A percentile compares a stretch with the other conserved stretches of the same genome.
Evolutionary conservation across 2,329 filamentous ascomycete genomes (phyloP).

Genomic region (Sclerotiophoma versabilis): DNA sequence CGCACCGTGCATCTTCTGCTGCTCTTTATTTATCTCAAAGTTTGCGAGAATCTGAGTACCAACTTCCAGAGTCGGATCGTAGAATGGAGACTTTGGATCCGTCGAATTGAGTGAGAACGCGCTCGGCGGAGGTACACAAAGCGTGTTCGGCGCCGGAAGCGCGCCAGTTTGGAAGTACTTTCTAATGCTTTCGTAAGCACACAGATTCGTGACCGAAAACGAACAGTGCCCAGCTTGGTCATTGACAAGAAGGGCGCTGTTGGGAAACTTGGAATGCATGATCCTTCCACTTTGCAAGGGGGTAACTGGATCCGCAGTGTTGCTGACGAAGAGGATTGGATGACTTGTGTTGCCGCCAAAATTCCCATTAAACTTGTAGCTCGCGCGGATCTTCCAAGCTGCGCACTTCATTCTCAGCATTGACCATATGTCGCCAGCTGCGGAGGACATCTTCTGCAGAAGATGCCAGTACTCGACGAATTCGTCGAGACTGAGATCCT

Average conservation of each 20-base stretch:
- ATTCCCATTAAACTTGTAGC: slow-evolving; percentile 40
- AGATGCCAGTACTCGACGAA: slow-evolving; percentile 47
- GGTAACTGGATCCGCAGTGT: slow-evolving; percentile 66
- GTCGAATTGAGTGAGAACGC: slow-evolving; percentile 49
- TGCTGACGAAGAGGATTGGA: slow-evolving; percentile 65
- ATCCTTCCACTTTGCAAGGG: slow-evolving; percentile 57
- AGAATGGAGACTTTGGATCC: slow-evolving; percentile 39
- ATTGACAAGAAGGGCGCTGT: slow-evolving; percentile 54
- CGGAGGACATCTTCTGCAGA: slow-evolving; percentile 44
- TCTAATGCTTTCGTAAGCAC: slow-evolving; percentile 43
- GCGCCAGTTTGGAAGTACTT: slow-evolving; percentile 52
- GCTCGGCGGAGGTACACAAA: slow-evolving; percentile 52
- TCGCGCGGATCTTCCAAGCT: slow-evolving; percentile 47
- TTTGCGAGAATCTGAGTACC: background rate
- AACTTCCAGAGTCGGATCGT: slow-evolving; percentile 23
- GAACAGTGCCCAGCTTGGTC: slow-evolving; percentile 57
- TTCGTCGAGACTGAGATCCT: slow-evolving; percentile 25
- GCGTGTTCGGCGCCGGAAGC: slow-evolving; percentile 55
- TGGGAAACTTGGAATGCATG: slow-evolving; percentile 53
- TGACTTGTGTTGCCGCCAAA: slow-evolving; percentile 54
- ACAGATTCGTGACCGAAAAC: slow-evolving; percentile 44
- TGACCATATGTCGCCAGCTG: slow-evolving; percentile 50
- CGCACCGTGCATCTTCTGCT: slow-evolving; percentile 7
- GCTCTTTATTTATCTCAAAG: background rate
- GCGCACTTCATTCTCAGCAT: slow-evolving; percentile 48